Base-by-base conservation (phyloP, 1,284 basidiomycete genomes). In the Irpex sp. region DNA sequence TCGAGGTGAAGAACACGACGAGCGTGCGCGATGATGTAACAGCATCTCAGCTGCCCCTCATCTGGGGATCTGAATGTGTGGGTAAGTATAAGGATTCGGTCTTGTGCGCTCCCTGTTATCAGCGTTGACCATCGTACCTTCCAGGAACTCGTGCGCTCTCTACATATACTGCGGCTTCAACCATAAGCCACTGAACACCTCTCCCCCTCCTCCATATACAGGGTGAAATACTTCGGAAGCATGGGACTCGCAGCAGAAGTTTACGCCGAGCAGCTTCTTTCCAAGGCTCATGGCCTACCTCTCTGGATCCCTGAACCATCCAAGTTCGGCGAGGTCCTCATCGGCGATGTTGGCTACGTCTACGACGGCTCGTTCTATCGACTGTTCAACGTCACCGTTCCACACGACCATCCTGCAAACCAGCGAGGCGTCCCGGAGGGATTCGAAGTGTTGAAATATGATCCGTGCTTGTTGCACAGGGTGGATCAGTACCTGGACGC, bases 231-330 rank as follows among this genome's bases (percentile, higher is more conserved):
- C 42, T 23, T 23, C 48, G 21, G 9, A 9, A 18, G 10, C 18
- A 54, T 54, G 52, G 52, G 52, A 8, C 33, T 54, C 12, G 58
- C 51, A 52, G 58, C 58, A 14, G 51, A 51, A n/a, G 57, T 63
- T 51, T 65, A 65, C 51, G 61, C 64, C 18, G 37, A 63, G 19
- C 61, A 65, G 54, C 64, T 65, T 4, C 49, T 63, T 21, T 12
- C 49, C 4, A 37, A 54, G 7, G 64, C 61, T 6, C 56, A 63
- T n/a, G 64, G 64, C 5, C 52, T 55, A 18, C 64, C 64, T 16
- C 47, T 60, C 9, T 60, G 59, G 59, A 36, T 56, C 7, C 59
- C 59, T 16, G 59, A 60, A 42, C 59, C 59, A 5, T 42, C 59
- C 10, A 48, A 39, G 19, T 56, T 45, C 45, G 59, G 59, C 19